Conservation (phyloP, 2,329 filamentous ascomycete species). For the Ascosphaera apis region DNA sequence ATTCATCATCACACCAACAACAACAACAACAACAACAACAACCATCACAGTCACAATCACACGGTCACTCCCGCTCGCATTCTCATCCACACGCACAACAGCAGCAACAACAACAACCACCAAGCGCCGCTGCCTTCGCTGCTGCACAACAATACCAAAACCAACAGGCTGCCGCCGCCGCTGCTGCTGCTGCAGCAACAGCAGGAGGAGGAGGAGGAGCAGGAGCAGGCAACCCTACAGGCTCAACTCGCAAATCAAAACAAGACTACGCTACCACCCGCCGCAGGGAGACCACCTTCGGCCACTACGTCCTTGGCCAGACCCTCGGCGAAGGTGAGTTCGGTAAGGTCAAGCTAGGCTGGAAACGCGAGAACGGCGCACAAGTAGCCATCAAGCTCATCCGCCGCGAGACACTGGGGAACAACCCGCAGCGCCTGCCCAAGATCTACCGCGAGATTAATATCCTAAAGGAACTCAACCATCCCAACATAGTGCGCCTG, state of each 20-base stretch:
- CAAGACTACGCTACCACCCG: conserved; percentile 34
- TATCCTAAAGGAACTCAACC: conserved; percentile 66
- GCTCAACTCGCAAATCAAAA: conserved; percentile 18
- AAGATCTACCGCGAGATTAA: conserved; percentile 97
- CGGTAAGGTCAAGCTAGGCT: conserved; percentile 93
- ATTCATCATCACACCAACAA: background rate
- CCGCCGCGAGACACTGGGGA: conserved; percentile 68
- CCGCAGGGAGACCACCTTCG: conserved; percentile 67
- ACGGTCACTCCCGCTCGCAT: background rate
- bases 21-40: background rate
- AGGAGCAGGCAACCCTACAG: conserved; percentile 18
- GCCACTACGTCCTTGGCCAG: conserved; percentile 85
- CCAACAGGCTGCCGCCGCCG: conserved; percentile 10
- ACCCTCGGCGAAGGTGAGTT: conserved; percentile 96
- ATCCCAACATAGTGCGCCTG: conserved; percentile 88
- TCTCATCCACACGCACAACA: background rate
- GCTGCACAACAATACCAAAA: background rate
- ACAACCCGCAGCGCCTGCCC: conserved; percentile 67
- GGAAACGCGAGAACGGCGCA: conserved; percentile 85
- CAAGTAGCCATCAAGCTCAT: conserved; percentile 97
- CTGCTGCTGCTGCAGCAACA: conserved; percentile 24
- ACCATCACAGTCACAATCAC: background rate
- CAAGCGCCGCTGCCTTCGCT: conserved; percentile 16
- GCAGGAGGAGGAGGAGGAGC: conserved; percentile 27
- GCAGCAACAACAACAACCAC: background rate